phyloP scores from a whole-genome alignment of 2,329 filamentous ascomycete genomes.

The Aspergillus niger region DNA sequence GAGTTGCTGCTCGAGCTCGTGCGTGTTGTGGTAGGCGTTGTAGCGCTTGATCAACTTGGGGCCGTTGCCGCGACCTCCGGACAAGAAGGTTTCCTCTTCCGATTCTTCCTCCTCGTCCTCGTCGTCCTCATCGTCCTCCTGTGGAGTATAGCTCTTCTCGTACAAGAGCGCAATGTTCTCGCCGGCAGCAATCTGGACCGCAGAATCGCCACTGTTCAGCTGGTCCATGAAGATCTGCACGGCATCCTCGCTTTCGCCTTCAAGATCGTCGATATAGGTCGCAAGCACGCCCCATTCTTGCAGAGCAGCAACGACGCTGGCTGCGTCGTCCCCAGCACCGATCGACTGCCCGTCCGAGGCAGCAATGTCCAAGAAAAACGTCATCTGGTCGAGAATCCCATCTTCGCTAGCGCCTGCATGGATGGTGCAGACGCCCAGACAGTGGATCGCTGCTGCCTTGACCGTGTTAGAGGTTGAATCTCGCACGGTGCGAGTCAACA shows the following conservation, averaged over 20 bases:
- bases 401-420: constrained; percentile 73
- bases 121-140: constrained; percentile 59
- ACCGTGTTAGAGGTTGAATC: constrained; percentile 66
- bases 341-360: constrained; percentile 76
- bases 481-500: constrained; percentile 64
- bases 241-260: constrained; percentile 68
- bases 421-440: constrained; percentile 70
- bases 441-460: constrained; percentile 72
- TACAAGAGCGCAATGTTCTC: constrained; percentile 81
- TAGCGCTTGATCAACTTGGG: constrained; percentile 62
- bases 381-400: constrained; percentile 70
- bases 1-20: constrained; percentile 62
- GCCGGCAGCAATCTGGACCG: constrained; percentile 75
- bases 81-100: constrained; percentile 41
- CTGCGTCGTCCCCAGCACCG: constrained; percentile 68
- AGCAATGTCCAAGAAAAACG: constrained; percentile 74
- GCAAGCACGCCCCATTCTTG: constrained; percentile 79
- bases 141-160: constrained; percentile 67
- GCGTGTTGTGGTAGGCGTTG: constrained; percentile 65
- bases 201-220: constrained; percentile 71
- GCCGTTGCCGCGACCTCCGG: constrained; percentile 31
- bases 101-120: constrained; percentile 50
- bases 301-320: constrained; percentile 72
- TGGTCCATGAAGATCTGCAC: constrained; percentile 84
- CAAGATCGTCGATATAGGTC: constrained; percentile 73